These are phyloP conservation scores for Coemansia sp. DNA, from an alignment of 192 early-diverging fungal species.

Conservation along the genomic window DNA sequence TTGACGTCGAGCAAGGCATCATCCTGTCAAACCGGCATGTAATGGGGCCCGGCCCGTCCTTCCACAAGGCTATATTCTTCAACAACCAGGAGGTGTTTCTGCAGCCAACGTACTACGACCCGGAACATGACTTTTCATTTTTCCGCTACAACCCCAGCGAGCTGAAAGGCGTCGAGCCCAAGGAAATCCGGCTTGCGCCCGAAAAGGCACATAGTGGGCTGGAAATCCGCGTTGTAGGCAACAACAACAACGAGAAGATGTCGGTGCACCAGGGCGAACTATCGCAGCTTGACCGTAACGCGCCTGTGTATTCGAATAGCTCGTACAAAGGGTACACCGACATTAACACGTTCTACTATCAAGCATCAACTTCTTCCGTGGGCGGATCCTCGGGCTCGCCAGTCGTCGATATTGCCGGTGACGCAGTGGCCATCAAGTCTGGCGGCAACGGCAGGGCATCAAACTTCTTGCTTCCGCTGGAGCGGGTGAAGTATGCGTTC, in stretches of 20 bases:
- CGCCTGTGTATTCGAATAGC: conserved; percentile 54
- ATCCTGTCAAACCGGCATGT: conserved; percentile 76
- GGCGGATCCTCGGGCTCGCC: conserved; percentile 76
- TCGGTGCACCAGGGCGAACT: conserved; percentile 72
- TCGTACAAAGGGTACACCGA: conserved; percentile 48
- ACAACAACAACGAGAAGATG: conserved; percentile 74
- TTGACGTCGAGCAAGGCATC: conserved; percentile 66
- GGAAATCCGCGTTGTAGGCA: conserved; percentile 71
- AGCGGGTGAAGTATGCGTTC: conserved; percentile 65
- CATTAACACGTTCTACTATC: conserved; percentile 79
- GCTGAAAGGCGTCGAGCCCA: conserved; percentile 43
- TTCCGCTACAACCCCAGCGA: conserved; percentile 68
- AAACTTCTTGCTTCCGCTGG: conserved; percentile 68
- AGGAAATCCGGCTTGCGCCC: conserved; percentile 56
- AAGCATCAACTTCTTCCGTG: conserved; percentile 61
- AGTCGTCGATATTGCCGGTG: conserved; percentile 69
- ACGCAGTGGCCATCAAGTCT: conserved; percentile 69
- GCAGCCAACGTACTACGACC: conserved; percentile 69
- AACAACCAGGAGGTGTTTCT: conserved; percentile 68
- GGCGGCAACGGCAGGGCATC: conserved; percentile 52
- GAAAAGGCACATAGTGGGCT: conserved; percentile 68
- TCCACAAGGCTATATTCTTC: conserved; percentile 63
- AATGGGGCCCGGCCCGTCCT: conserved; percentile 63
- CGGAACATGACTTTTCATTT: conserved; percentile 81
- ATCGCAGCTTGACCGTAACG: conserved; percentile 68